Evolutionary conservation across 2,329 filamentous ascomycete species (phyloP).

Genomic region (Coleophoma crateriformis): DNA sequence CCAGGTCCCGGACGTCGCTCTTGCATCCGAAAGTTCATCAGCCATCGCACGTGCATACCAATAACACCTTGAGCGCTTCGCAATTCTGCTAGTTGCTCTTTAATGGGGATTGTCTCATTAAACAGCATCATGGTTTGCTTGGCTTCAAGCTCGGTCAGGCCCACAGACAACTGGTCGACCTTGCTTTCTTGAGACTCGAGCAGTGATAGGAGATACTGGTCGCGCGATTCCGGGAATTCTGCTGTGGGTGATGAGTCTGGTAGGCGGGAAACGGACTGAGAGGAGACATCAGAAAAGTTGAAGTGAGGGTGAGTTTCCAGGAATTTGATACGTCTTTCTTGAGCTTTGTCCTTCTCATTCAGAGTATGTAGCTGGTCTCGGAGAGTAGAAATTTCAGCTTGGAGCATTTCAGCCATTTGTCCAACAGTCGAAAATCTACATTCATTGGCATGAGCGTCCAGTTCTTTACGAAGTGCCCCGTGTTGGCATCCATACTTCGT

Average conservation of each 20-base stretch:
- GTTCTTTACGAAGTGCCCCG: conserved; percentile 29
- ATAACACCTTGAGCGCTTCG: conserved; percentile 25
- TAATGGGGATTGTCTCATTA: conserved; percentile 56
- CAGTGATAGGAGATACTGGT: conserved; percentile 38
- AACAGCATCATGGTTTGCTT: conserved; percentile 56
- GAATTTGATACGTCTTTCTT: conserved; percentile 36
- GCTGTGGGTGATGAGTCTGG: conserved; percentile 14
- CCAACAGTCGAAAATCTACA: conserved; percentile 50
- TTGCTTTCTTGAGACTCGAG: conserved; percentile 47
- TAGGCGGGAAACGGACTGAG: conserved; percentile 21
- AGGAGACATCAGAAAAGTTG: conserved; percentile 16
- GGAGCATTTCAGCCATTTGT: conserved; percentile 40
- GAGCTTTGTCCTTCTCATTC: conserved; percentile 31
- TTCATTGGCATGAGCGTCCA: conserved; percentile 38
- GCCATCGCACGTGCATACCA: conserved; percentile 28
- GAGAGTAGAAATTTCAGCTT: conserved; percentile 33
- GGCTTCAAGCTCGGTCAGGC: conserved; percentile 51
- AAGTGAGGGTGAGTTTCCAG: conserved; percentile 28
- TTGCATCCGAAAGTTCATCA: conserved; percentile 25
- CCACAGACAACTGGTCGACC: conserved; percentile 52
- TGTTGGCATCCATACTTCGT: conserved; percentile 43
- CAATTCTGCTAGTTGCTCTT: conserved; percentile 54
- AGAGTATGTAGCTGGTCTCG: conserved; percentile 40
- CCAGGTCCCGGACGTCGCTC: conserved; percentile 15
- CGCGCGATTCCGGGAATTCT: conserved; percentile 29